Percentiles rank a stretch among this genome's conserved stretches.
phyloP scores from a whole-genome alignment of 2,329 filamentous ascomycete species.

The Gyromitra esculenta region DNA sequence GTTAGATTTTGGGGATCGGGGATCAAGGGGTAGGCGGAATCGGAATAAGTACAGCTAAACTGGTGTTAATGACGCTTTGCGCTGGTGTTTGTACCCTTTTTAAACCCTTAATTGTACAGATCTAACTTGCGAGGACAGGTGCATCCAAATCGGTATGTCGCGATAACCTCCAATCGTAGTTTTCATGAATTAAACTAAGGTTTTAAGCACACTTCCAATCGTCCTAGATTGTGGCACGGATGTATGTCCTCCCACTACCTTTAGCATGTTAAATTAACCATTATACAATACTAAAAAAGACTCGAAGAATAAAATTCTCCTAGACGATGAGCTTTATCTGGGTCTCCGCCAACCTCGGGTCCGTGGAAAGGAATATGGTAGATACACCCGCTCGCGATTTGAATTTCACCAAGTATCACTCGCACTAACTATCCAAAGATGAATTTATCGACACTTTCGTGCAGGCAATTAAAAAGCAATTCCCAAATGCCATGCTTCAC shows the following conservation, averaged over 20 bases:
- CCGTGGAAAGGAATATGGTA: slow-evolving; percentile 73
- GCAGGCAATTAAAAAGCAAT: slow-evolving; percentile 72
- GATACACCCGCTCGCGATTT: not conserved
- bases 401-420: slow-evolving; percentile 14
- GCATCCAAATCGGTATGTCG: slow-evolving; percentile 55
- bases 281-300: slow-evolving; percentile 5
- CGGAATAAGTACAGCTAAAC: slow-evolving; percentile 83
- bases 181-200: slow-evolving; percentile 2
- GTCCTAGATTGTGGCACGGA: slow-evolving; percentile 87
- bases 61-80: slow-evolving; percentile 83
- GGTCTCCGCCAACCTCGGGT: slow-evolving; percentile 74
- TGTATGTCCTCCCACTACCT: slow-evolving; percentile 58
- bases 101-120: slow-evolving; percentile 58
- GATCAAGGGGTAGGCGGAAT: slow-evolving; percentile 89
- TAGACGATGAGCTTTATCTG: slow-evolving; percentile 81
- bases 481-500: slow-evolving; percentile 83
- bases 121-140: slow-evolving; percentile 42
- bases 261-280: not conserved
- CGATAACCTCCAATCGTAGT: not conserved
- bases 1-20: slow-evolving; percentile 80
- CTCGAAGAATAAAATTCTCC: slow-evolving; percentile 72
- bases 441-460: slow-evolving; percentile 80
- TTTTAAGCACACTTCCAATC: slow-evolving; percentile 70
- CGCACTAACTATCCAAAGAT: slow-evolving; percentile 62
- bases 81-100: slow-evolving; percentile 85